These are phyloP conservation scores for Trametes cinnabarina DNA, from an alignment of 768 basidiomycete species.

Conservation along the genomic window DNA sequence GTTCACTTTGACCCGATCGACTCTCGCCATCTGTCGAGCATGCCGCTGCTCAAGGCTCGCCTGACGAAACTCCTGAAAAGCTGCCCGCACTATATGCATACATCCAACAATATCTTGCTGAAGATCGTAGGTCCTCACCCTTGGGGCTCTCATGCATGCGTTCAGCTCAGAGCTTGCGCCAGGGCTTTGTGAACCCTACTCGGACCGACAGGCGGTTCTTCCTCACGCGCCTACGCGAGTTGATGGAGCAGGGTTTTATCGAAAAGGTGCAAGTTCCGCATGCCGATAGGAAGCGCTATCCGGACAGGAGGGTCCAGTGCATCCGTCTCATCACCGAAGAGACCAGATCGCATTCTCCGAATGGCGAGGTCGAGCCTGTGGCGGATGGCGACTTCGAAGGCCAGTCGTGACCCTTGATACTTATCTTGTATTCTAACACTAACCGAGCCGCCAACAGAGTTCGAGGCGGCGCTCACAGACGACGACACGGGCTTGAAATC, in stretches of 20 bases:
- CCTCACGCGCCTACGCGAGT: slow-evolving; percentile 66
- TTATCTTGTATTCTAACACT: neutral
- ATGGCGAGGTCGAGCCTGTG: slow-evolving; percentile 1
- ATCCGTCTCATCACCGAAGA: slow-evolving; percentile 59
- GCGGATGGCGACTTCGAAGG: slow-evolving; percentile 16
- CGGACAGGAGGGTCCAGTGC: slow-evolving; percentile 53
- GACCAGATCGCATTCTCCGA: slow-evolving; percentile 3
- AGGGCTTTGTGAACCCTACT: slow-evolving; percentile 74
- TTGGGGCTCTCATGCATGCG: neutral
- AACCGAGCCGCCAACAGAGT: slow-evolving; percentile 28
- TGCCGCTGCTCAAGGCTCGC: slow-evolving; percentile 67
- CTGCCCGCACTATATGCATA: slow-evolving; percentile 68
- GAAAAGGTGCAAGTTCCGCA: slow-evolving; percentile 74
- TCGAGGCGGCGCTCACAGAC: neutral
- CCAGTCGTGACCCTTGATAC: neutral
- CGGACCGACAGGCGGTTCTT: slow-evolving; percentile 84
- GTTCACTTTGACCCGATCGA: slow-evolving; percentile 73
- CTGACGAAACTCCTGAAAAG: slow-evolving; percentile 69
- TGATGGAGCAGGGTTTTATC: slow-evolving; percentile 69
- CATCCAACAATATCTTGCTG: slow-evolving; percentile 72
- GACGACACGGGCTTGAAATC: slow-evolving; percentile 38
- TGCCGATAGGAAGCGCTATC: slow-evolving; percentile 43
- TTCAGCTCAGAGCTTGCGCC: too few species aligned
- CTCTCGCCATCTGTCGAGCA: slow-evolving; percentile 71
- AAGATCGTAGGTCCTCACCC: slow-evolving; percentile 55